A percentile compares a stretch with the other conserved stretches of the same genome.
phyloP scores from a whole-genome alignment of 495 filamentous ascomycete species.

The Trichoderma reesei region DNA sequence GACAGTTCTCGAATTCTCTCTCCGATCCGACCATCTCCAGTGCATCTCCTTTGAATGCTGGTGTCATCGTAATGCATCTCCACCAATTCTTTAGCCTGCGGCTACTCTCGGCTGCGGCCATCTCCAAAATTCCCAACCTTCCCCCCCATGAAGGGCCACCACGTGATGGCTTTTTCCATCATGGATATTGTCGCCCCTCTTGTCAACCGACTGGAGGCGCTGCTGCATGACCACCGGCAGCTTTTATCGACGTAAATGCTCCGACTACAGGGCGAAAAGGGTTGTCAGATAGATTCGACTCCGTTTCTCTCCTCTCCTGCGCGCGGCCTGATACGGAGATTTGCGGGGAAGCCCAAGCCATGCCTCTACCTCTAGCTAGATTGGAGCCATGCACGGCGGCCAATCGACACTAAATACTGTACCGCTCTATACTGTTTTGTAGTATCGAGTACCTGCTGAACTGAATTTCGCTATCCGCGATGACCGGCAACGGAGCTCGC shows the following conservation, averaged over 20 bases:
- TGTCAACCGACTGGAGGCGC: neutral
- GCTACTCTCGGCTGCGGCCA: neutral
- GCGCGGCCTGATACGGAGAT: constrained; percentile 5
- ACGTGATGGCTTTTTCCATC: neutral
- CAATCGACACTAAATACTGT: neutral
- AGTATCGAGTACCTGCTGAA: neutral
- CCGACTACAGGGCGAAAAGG: too few relatives aligned
- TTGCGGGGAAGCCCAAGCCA: neutral
- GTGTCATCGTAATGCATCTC: neutral
- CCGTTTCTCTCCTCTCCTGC: neutral
- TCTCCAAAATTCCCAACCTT: neutral
- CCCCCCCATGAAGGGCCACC: neutral
- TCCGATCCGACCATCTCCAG: too few relatives aligned
- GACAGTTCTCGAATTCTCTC: too few relatives aligned
- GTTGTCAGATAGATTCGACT: too few relatives aligned
- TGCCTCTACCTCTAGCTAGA: neutral
- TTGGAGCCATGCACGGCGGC: neutral
- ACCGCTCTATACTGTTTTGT: neutral
- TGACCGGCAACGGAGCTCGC: neutral
- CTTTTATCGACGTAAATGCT: too few relatives aligned
- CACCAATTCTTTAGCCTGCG: neutral
- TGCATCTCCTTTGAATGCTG: too few relatives aligned
- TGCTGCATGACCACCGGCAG: too few relatives aligned
- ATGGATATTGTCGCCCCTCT: neutral
- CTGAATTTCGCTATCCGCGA: neutral